Evolutionary conservation across 2,329 filamentous ascomycete species (phyloP).

Genomic region (Pezicula neosporulosa): DNA sequence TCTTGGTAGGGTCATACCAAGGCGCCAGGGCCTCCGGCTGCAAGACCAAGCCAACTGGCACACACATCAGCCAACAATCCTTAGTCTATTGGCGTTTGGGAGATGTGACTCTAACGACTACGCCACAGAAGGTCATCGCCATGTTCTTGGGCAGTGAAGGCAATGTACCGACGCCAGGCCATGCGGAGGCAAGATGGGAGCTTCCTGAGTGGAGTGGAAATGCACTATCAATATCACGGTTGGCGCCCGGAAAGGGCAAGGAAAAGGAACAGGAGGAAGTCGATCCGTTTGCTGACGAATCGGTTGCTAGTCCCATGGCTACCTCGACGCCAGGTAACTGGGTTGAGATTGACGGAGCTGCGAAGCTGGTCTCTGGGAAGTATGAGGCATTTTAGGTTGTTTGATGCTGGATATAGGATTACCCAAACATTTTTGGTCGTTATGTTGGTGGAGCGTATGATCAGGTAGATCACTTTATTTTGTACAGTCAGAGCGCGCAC

Average conservation of each 20-base stretch:
- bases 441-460: too few species aligned
- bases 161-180: slow-evolving; percentile 67
- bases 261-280: slow-evolving; percentile 39
- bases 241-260: slow-evolving; percentile 47
- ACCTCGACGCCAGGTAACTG: slow-evolving; percentile 44
- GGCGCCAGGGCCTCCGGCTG: slow-evolving; percentile 61
- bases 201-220: slow-evolving; percentile 45
- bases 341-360: slow-evolving; percentile 62
- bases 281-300: slow-evolving; percentile 68
- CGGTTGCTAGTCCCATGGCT: slow-evolving; percentile 18
- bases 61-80: slow-evolving; percentile 72
- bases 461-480: too few species aligned
- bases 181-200: slow-evolving; percentile 83
- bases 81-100: slow-evolving; percentile 78
- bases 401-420: background rate
- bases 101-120: slow-evolving; percentile 64
- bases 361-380: slow-evolving; percentile 71
- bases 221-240: slow-evolving; percentile 61
- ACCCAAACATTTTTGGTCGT: too few species aligned
- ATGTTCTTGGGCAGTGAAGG: slow-evolving; percentile 72
- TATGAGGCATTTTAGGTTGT: slow-evolving; percentile 54
- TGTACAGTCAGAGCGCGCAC: background rate
- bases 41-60: slow-evolving; percentile 77
- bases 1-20: slow-evolving; percentile 69
- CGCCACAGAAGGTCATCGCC: slow-evolving; percentile 74